These are phyloP conservation scores for Penicillium sp. DNA, from an alignment of 2,329 filamentous ascomycete species.

Conservation along the genomic window DNA sequence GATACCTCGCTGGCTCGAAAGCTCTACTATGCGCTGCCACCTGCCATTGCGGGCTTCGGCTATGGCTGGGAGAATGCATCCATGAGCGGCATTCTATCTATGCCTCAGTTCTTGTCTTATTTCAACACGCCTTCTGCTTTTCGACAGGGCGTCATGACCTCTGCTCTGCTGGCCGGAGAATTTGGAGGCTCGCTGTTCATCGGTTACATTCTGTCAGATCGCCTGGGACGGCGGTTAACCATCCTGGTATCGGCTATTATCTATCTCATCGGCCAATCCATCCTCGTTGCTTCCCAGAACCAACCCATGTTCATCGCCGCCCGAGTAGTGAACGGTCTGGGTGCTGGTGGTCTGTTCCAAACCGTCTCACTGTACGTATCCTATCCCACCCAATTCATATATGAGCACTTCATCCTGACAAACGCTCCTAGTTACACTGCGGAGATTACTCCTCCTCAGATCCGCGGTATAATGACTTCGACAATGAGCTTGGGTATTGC, in stretches of 20 bases:
- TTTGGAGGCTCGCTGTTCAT: constrained; percentile 3
- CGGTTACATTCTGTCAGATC: background rate
- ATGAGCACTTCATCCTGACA: background rate
- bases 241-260: background rate
- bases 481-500: background rate
- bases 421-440: background rate
- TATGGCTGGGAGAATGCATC: constrained; percentile 4
- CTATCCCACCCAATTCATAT: background rate
- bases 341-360: background rate
- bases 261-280: background rate
- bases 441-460: background rate
- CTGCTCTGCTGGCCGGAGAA: background rate
- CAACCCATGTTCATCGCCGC: constrained; percentile 2
- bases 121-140: background rate
- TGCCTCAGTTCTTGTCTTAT: constrained; percentile 4
- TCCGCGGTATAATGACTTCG: background rate
- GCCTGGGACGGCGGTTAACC: background rate
- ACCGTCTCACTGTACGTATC: background rate
- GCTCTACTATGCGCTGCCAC: background rate
- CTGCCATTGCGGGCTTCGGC: background rate
- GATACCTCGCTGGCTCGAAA: background rate
- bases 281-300: constrained; percentile 1
- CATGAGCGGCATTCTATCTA: background rate
- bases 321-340: constrained; percentile 1
- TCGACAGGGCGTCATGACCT: constrained; percentile 1